Percentiles rank a stretch among this genome's conserved stretches.
These are phyloP conservation scores for Hansenula sp. DNA, from an alignment of 1,139 yeast species.

Conservation along the genomic window DNA sequence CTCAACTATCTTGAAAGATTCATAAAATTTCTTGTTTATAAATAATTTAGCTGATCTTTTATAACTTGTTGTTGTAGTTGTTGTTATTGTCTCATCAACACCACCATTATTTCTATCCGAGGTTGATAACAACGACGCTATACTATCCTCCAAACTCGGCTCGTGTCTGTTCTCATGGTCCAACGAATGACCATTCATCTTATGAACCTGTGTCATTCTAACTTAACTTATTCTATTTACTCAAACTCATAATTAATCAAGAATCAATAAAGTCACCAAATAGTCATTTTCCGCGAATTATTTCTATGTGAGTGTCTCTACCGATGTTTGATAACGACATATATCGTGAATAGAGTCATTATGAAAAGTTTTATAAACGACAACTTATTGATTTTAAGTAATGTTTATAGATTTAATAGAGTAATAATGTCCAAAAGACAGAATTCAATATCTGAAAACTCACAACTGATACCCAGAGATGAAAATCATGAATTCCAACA, in stretches of 20 bases:
- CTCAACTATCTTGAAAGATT: constrained; percentile 8
- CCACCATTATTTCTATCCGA: neutral
- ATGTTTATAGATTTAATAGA: neutral
- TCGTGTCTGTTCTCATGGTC: neutral
- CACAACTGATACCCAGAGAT: neutral
- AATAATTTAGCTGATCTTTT: constrained; percentile 20
- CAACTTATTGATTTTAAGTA: too few relatives aligned
- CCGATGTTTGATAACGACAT: neutral
- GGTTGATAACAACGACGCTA: neutral
- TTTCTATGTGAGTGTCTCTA: too few relatives aligned
- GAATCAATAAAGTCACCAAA: too few relatives aligned
- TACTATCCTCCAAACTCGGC: neutral
- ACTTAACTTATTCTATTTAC: neutral
- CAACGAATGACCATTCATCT: neutral
- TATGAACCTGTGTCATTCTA: neutral
- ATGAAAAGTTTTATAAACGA: too few relatives aligned
- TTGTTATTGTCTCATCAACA: neutral
- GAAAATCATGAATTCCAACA: neutral
- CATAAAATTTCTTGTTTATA: constrained; percentile 19
- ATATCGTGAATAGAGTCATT: too few relatives aligned
- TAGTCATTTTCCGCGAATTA: too few relatives aligned
- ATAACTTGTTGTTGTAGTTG: constrained; percentile 4
- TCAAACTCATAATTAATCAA: neutral
- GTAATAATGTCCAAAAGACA: neutral
- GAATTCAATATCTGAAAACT: neutral